phyloP scores from a whole-genome alignment of 2,329 filamentous ascomycete species.

The Colletotrichum falcatum region DNA sequence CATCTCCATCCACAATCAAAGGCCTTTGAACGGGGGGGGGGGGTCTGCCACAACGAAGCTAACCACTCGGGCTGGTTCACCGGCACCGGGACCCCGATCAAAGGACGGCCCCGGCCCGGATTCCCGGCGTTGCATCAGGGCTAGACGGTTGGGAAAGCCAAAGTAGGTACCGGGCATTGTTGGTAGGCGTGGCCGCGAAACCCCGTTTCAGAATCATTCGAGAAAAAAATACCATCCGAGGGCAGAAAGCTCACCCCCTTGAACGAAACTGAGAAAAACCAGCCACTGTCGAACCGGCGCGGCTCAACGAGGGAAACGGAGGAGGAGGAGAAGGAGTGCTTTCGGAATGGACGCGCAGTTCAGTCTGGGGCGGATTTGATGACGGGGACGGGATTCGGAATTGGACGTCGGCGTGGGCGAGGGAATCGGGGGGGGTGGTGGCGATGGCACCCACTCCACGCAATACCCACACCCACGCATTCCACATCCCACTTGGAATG shows the following conservation, averaged over 20 bases:
- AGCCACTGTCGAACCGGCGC: not conserved
- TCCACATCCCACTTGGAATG: not conserved
- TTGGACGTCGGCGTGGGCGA: not conserved
- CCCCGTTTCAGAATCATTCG: too few species aligned
- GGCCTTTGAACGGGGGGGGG: not conserved
- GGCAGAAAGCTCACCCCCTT: too few species aligned
- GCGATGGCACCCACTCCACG: not conserved
- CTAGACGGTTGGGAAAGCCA: too few species aligned
- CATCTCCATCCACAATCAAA: not conserved
- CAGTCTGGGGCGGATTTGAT: too few species aligned
- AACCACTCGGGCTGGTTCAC: not conserved
- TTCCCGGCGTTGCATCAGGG: too few species aligned
- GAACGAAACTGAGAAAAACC: too few species aligned
- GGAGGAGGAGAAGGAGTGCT: too few species aligned
- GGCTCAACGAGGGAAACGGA: not conserved
- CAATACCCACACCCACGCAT: too few species aligned
- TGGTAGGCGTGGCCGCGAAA: too few species aligned
- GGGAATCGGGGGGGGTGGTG: constrained; percentile 2
- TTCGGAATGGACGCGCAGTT: too few species aligned
- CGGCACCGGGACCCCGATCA: not conserved
- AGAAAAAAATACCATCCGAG: too few species aligned
- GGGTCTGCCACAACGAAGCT: not conserved
- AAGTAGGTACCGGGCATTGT: too few species aligned
- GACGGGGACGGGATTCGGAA: not conserved
- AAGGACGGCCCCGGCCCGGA: not conserved